These are phyloP conservation scores for Chlamydomonas urium DNA, from an alignment of 139 green algal species.

Conservation along the genomic window DNA sequence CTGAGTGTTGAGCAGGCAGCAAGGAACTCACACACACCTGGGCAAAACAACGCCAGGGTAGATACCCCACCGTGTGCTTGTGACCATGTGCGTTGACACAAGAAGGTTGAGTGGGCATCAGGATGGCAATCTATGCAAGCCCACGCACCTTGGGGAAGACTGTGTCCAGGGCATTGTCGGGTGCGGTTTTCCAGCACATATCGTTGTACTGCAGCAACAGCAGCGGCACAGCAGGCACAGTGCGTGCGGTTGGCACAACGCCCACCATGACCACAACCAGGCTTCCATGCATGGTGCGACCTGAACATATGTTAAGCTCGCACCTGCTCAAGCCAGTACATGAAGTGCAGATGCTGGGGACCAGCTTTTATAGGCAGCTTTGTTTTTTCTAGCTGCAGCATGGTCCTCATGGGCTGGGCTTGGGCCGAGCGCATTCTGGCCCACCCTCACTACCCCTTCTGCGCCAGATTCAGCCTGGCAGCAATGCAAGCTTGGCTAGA, in stretches of 20 bases:
- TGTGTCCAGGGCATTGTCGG: constrained; percentile 35
- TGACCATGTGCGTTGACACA: constrained; percentile 57
- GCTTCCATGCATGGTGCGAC: no score
- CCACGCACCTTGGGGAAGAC: background rate
- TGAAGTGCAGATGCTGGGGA: background rate
- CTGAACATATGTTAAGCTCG: background rate
- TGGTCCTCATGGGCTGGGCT: no score
- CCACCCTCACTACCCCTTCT: no score
- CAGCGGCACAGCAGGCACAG: no score
- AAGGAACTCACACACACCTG: background rate
- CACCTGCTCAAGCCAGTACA: background rate
- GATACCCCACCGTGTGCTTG: background rate
- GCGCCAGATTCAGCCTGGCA: background rate
- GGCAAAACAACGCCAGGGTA: background rate
- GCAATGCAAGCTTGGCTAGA: background rate
- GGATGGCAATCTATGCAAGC: background rate
- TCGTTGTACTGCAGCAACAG: constrained; percentile 68
- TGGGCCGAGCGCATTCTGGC: no score
- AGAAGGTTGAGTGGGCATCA: constrained; percentile 58
- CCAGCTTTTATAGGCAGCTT: no score
- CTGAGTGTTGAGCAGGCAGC: background rate
- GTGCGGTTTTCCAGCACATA: constrained; percentile 73
- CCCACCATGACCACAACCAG: no score
- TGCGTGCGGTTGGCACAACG: no score
- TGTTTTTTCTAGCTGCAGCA: no score